Evolutionary conservation across 163 green algal species (phyloP), one percentile per base, ranked within the genome.

Genomic region (Prototheca cutis): DNA sequence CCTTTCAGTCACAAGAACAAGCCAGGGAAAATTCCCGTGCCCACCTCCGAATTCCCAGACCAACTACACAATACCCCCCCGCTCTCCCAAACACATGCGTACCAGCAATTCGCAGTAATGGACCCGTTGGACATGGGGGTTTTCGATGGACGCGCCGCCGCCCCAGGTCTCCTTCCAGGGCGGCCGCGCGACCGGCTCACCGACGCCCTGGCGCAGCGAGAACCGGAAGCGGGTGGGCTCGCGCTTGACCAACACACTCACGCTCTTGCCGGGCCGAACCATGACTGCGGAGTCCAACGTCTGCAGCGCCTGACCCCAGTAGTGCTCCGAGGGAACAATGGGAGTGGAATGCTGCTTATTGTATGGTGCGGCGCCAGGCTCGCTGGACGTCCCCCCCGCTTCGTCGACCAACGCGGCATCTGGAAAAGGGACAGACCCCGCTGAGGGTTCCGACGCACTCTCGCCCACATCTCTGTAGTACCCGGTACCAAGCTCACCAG

Each of bases 71-170:
- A n/a, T n/a, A n/a, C n/a, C n/a, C n/a, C n/a, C n/a, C n/a, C n/a
- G n/a, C n/a, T n/a, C n/a, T n/a, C n/a, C n/a, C n/a, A n/a, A n/a
- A n/a, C n/a, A n/a, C n/a, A n/a, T n/a, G n/a, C 54, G 1, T 34
- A 90, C 75, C 65, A 95, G 76, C 5, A 95, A 75, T 53, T 89
- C 61, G 64, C 81, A 90, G 71, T 95, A 95, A 56, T 87, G 77
- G 2, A 90, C 83, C 2, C 87, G 78, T 72, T 95, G 87, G 53
- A 78, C 81, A 72, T 95, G 87, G 0, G 87, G 87, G 56, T 88
- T 91, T 66, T 95, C 87, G 4, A 93, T 67, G 2, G 75, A 87
- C 2, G 83, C 70, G 2, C 87, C 87, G 24, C 87, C 87, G 34
- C 87, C 87, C 87, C 86, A 94, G 62, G 86, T 72, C 8, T 85